Base-by-base conservation (phyloP, 2,329 filamentous ascomycete species). In the Bipolaris bicolor region DNA sequence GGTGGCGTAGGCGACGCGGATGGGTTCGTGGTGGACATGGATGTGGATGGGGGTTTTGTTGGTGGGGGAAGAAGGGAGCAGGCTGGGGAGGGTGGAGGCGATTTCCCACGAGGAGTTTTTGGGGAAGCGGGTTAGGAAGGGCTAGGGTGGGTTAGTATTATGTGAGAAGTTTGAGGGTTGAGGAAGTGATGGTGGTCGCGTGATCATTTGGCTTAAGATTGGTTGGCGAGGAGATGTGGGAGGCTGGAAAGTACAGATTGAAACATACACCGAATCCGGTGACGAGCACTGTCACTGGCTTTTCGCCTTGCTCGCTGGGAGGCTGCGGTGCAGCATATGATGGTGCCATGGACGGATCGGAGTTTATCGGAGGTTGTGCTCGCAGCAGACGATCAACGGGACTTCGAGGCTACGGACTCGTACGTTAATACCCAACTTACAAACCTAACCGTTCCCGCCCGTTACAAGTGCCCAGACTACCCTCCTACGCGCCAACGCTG, bases 81-180 rank as follows among this genome's bases (percentile, higher is more conserved):
- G 58, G 40, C 73, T 69, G 0, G 76, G 76, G 13, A 78, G 69
- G 0, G 62, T 68, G 3, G 73, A 75, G 18, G 74, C 73, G 45
- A 77, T 75, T 43, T 72, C 68, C 76, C 76, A 78, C 26, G 72
- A 76, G 2, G 75, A 67, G 57, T 77, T 78, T 9, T 57, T 60
- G 20, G 73, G 72, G 49, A 58, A 68, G 50, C 62, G 65, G 7
- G 61, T 20, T 9, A 77, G 66, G 54, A 77, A 77, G 5, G 76
- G 72, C 74, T 69, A 26, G 15, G 6, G 26, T 9, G 11, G 13
- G 54, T 69, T 52, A 68, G 61, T 55, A 31, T 29, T 29, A 9
- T 11, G 10, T 1, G 26, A 13, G 29, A 5, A 2, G 26, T 29
- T 24, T 26, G 24, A n/a, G 7, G 7, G 7, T 7, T 26, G 24